A percentile compares a stretch with the other conserved stretches of the same genome.
Conservation (phyloP, 1,284 basidiomycete genomes). For the Gastroboletus turbinatus region DNA sequence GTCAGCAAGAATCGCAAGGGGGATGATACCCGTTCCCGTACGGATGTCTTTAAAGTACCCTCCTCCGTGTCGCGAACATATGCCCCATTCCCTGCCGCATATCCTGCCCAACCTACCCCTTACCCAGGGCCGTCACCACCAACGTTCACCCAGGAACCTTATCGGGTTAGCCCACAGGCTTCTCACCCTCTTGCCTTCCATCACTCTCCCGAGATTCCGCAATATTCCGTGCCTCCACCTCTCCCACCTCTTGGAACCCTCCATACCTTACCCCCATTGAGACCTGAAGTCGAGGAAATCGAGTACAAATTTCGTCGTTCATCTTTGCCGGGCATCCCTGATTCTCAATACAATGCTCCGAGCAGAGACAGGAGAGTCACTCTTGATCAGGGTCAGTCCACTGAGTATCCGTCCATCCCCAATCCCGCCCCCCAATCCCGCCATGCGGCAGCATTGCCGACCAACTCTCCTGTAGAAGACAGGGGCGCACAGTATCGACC, state of each 20-base stretch:
- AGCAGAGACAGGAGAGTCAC: conserved; percentile 17
- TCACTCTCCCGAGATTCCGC: conserved; percentile 27
- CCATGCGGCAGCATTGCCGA: neutral
- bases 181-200: conserved; percentile 24
- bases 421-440: conserved; percentile 3
- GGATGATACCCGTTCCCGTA: conserved; percentile 27
- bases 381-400: conserved; percentile 17
- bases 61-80: conserved; percentile 46
- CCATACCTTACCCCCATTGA: conserved; percentile 31
- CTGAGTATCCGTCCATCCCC: conserved; percentile 12
- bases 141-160: conserved; percentile 26
- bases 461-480: conserved; percentile 11
- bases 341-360: conserved; percentile 4
- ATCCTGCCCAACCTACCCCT: conserved; percentile 28
- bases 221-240: conserved; percentile 30
- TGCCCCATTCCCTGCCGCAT: conserved; percentile 53
- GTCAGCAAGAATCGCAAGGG: conserved; percentile 47
- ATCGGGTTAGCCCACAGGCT: conserved; percentile 20
- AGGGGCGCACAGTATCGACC: conserved; percentile 18
- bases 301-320: conserved; percentile 36
- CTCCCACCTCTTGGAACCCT: conserved; percentile 22
- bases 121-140: conserved; percentile 31
- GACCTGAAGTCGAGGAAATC: conserved; percentile 24
- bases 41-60: conserved; percentile 31
- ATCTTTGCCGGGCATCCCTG: conserved; percentile 24